phyloP scores from a whole-genome alignment of 2,329 filamentous ascomycete species.

The Chaetomium strumarium region DNA sequence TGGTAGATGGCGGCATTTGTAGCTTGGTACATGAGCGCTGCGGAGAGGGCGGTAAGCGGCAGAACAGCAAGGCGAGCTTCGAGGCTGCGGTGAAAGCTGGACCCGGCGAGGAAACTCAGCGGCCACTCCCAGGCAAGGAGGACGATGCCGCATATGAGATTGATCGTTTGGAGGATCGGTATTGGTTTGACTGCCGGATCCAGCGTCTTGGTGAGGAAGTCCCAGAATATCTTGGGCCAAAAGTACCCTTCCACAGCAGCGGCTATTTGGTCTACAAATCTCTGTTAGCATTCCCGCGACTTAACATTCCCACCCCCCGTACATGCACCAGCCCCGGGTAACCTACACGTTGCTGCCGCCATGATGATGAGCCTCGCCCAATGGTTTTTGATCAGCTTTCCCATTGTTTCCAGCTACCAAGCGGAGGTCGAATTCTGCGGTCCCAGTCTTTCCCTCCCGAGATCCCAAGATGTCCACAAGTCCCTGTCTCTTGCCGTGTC shows the following conservation, averaged over 20 bases:
- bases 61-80: slow-evolving; percentile 78
- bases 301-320: background rate
- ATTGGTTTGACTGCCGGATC: slow-evolving; percentile 79
- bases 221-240: slow-evolving; percentile 99
- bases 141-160: slow-evolving; percentile 72
- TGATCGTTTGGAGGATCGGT: slow-evolving; percentile 86
- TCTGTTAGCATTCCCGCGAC: slow-evolving; percentile 17
- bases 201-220: slow-evolving; percentile 87
- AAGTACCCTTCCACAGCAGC: slow-evolving; percentile 85
- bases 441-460: background rate
- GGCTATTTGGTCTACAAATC: slow-evolving; percentile 69
- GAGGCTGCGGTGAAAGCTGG: slow-evolving; percentile 76
- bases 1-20: slow-evolving; percentile 94
- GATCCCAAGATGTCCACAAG: background rate
- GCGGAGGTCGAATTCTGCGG: background rate
- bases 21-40: slow-evolving; percentile 80
- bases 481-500: slow-evolving; percentile 23
- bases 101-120: slow-evolving; percentile 68
- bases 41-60: slow-evolving; percentile 68
- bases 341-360: slow-evolving; percentile 70
- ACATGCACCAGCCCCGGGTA: background rate
- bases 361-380: slow-evolving; percentile 93
- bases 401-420: slow-evolving; percentile 56
- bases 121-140: slow-evolving; percentile 91
- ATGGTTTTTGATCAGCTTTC: slow-evolving; percentile 98